A percentile compares a stretch with the other conserved stretches of the same genome.
phyloP scores from a whole-genome alignment of 2,329 filamentous ascomycete genomes.

The Colletotrichum musae region DNA sequence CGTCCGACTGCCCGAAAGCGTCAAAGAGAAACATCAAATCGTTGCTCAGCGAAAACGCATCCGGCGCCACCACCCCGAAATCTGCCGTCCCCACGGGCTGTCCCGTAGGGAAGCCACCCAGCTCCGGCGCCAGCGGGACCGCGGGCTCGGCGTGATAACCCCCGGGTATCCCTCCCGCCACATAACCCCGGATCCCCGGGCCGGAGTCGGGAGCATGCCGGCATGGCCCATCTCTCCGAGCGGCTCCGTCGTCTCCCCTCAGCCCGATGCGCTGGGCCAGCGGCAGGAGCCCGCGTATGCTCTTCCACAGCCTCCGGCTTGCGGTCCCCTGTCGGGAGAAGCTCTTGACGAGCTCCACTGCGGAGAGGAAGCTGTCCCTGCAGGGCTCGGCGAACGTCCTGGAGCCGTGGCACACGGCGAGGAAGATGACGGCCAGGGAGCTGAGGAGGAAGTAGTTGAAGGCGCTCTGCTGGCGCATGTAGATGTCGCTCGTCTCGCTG shows the following conservation, averaged over 20 bases:
- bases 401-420: slow-evolving; percentile 62
- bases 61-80: slow-evolving; percentile 44
- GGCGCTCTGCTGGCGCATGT: slow-evolving; percentile 54
- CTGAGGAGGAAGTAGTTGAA: slow-evolving; percentile 59
- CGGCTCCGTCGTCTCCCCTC: slow-evolving; percentile 17
- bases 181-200: background rate
- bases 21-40: slow-evolving; percentile 55
- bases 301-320: slow-evolving; percentile 54
- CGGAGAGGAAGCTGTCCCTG: slow-evolving; percentile 50
- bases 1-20: slow-evolving; percentile 47
- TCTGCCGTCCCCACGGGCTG: slow-evolving; percentile 5
- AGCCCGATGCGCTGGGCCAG: slow-evolving; percentile 48
- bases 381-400: slow-evolving; percentile 55
- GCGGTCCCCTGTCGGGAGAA: slow-evolving; percentile 50
- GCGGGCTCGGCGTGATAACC: background rate
- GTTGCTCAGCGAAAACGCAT: slow-evolving; percentile 51
- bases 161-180: slow-evolving; percentile 18
- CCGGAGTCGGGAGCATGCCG: background rate
- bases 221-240: background rate
- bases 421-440: slow-evolving; percentile 55
- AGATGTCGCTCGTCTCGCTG: slow-evolving; percentile 53
- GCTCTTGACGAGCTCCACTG: slow-evolving; percentile 49
- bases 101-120: background rate
- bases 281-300: slow-evolving; percentile 51
- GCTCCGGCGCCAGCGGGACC: background rate